phyloP scores from a whole-genome alignment of 2,329 filamentous ascomycete species.

The Fusarium tanahbumbuense region DNA sequence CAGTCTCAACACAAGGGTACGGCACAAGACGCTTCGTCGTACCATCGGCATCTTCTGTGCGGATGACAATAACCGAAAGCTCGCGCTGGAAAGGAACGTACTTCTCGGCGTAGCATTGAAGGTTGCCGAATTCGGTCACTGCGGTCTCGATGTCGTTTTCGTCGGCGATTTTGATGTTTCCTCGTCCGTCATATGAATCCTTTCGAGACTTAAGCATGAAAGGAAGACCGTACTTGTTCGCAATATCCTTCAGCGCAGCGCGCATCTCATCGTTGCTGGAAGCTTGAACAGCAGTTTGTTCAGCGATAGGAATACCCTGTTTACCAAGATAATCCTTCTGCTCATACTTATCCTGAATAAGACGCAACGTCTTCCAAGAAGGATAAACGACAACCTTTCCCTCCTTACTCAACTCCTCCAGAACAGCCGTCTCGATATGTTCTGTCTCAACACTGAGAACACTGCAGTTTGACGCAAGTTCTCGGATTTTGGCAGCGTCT shows the following conservation, averaged over 20 bases:
- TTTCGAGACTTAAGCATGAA: slow-evolving; percentile 94
- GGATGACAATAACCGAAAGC: slow-evolving; percentile 93
- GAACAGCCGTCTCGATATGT: slow-evolving; percentile 89
- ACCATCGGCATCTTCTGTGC: slow-evolving; percentile 77
- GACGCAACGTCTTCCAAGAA: slow-evolving; percentile 85
- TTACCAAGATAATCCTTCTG: slow-evolving; percentile 85
- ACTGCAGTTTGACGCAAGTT: slow-evolving; percentile 81
- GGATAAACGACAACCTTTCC: slow-evolving; percentile 75
- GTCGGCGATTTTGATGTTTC: slow-evolving; percentile 66
- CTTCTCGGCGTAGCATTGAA: slow-evolving; percentile 88
- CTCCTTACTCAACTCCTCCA: slow-evolving; percentile 81
- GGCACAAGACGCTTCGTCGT: slow-evolving; percentile 67
- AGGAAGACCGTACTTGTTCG: slow-evolving; percentile 77
- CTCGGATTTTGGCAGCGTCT: slow-evolving; percentile 79
- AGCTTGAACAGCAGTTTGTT: slow-evolving; percentile 71
- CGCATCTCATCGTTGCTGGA: slow-evolving; percentile 64
- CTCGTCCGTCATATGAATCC: slow-evolving; percentile 91
- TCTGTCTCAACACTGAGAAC: slow-evolving; percentile 95
- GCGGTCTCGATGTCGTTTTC: slow-evolving; percentile 68
- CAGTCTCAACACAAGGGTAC: slow-evolving; percentile 92
- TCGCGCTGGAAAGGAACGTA: slow-evolving; percentile 89
- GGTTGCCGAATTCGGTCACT: slow-evolving; percentile 73
- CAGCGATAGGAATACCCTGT: slow-evolving; percentile 77
- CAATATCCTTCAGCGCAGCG: slow-evolving; percentile 73
- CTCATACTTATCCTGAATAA: slow-evolving; percentile 92